Evolutionary conservation across 768 basidiomycete genomes (phyloP), one percentile per base, ranked within the genome.

Genomic region (Trichaptum fuscoviolaceum): DNA sequence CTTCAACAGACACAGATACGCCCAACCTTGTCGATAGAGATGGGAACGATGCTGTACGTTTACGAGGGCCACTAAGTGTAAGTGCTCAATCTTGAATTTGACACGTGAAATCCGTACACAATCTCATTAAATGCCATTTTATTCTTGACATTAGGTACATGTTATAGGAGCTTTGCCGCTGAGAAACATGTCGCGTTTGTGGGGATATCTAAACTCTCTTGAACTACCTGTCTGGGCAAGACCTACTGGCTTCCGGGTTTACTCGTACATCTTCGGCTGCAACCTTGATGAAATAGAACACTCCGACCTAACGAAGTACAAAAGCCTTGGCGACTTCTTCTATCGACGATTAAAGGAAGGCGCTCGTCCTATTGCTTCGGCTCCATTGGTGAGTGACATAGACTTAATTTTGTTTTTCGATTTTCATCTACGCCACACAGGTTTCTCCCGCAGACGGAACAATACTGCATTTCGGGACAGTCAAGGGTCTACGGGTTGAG

Each of bases 391-490:
- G 68, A 68, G 85, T 77, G 0, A 15, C 59, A 0, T 8, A 36
- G 8, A 34, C 61, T 10, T 35, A 5, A 15, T 67, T 2, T 23
- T 25, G 17, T 65, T 63, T 58, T 8, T 30, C 34, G 7, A n/a
- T 57, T 58, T 25, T 63, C 71, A 63, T 63, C 23, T 57, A 12
- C 10, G 12, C 66, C 58, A 7, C 62, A 17, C 71, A 92, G 91
- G 91, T 96, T 67, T 95, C 92, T 68, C 97, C 97, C 0, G 96
- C 97, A 1, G 97, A 99, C 70, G 97, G 97, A 2, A 90, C 83
- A 0, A 85, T 99, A 1, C 82, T 99, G 27, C 96, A 99, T 75
- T 95, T 95, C 71, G 97, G 97, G 35, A 87, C 86, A 0, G 91
- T 99, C 69, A 77, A 85, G 64, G 85, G 80, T 36, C 81, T 87